Conservation (phyloP, 495 filamentous ascomycete genomes). For the Friedmanniomyces simplex region DNA sequence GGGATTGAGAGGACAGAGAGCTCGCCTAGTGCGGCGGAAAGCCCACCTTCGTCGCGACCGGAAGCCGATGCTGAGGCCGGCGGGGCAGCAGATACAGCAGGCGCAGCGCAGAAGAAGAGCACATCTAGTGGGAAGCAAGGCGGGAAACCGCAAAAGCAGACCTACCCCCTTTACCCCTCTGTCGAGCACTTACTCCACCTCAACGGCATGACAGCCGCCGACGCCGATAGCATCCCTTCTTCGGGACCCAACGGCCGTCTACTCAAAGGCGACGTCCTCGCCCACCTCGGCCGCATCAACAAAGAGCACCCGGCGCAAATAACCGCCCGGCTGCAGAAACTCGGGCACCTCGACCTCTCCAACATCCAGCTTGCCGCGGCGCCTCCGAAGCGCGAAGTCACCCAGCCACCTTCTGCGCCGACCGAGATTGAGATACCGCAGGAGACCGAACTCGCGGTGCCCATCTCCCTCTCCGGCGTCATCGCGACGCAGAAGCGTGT, state of each 20-base stretch:
- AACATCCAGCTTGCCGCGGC: constrained; percentile 67
- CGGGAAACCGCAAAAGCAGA: constrained; percentile 52
- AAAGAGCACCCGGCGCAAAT: constrained; percentile 58
- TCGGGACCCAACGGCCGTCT: constrained; percentile 83
- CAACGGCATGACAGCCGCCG: constrained; percentile 60
- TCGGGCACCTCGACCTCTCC: constrained; percentile 78
- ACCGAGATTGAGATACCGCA: constrained; percentile 29
- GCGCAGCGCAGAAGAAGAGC: constrained; percentile 19
- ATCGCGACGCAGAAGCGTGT: constrained; percentile 70
- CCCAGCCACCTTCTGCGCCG: constrained; percentile 17
- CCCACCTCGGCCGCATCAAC: constrained; percentile 70
- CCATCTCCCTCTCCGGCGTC: constrained; percentile 68
- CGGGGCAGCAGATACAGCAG: constrained; percentile 22
- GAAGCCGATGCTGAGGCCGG: constrained; percentile 17
- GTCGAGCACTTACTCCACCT: constrained; percentile 70
- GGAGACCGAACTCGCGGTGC: constrained; percentile 47
- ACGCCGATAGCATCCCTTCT: constrained; percentile 67
- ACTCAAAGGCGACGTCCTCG: constrained; percentile 90
- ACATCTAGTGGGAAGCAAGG: not conserved
- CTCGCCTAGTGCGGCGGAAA: constrained; percentile 26
- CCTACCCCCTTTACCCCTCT: constrained; percentile 68
- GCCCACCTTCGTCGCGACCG: constrained; percentile 23
- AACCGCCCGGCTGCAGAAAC: constrained; percentile 57
- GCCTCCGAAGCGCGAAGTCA: constrained; percentile 28
- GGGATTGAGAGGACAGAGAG: constrained; percentile 20